A percentile compares a stretch with the other conserved stretches of the same genome.
These are phyloP conservation scores for Pelagophyceae sp. DNA, from an alignment of 352 stramenopile genomes.

Conservation along the genomic window DNA sequence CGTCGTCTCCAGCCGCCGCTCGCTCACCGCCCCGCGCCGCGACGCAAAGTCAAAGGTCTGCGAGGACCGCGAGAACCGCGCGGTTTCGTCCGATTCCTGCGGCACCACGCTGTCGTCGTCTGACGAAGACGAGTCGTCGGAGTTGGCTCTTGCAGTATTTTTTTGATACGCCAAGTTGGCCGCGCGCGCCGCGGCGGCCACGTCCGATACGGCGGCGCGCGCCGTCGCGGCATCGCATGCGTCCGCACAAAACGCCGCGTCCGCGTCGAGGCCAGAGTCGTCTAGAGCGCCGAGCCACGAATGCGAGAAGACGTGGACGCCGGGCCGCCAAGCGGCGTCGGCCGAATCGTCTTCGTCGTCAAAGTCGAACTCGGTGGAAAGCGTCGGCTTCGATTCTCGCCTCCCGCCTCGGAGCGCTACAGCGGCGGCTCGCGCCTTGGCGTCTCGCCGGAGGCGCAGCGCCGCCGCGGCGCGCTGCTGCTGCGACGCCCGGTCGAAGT, in stretches of 20 bases:
- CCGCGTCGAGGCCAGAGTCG: no score
- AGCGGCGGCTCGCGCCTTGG: background rate
- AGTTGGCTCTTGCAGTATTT: no score
- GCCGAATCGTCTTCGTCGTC: background rate
- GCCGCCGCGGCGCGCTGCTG: background rate
- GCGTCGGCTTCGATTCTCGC: background rate
- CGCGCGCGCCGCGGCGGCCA: background rate
- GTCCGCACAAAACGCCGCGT: no score
- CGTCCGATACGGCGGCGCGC: background rate
- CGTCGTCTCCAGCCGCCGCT: background rate
- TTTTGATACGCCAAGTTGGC: background rate
- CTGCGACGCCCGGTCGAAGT: background rate
- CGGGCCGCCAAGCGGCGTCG: background rate
- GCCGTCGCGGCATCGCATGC: background rate
- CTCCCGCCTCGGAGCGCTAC: background rate
- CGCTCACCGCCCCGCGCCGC: no score
- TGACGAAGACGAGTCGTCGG: background rate
- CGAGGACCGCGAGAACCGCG: no score
- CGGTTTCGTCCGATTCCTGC: no score
- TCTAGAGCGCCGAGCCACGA: no score
- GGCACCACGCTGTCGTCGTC: background rate
- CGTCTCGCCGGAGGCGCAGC: background rate
- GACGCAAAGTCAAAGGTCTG: no score
- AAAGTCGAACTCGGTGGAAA: no score
- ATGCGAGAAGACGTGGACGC: constrained; percentile 8